Evolutionary conservation across 768 basidiomycete species (phyloP), one percentile per base, ranked within the genome.

Genomic region (Tricholoma furcatifolium): DNA sequence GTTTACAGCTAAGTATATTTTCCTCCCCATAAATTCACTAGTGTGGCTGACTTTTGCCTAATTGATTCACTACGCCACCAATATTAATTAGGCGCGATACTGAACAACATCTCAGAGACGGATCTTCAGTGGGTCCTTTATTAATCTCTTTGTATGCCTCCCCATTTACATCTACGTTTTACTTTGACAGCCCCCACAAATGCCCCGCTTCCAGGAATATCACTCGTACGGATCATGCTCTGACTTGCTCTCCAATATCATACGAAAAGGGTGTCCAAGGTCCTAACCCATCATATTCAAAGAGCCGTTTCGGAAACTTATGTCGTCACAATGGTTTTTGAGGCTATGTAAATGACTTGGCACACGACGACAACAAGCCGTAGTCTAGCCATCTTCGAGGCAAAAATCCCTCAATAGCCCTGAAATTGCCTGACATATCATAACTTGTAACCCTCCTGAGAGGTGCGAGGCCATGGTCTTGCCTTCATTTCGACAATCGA

Each of bases 181-280:
- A 7, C 27, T 27, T 27, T 27, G 27, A 27, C 27, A 27, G 27
- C 27, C 27, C 27, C 27, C 27, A 27, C 7, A 45, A 15, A 10
- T 30, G 36, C 53, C 43, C 49, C 30, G 41, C 21, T 36, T 42
- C 54, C 43, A 31, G 14, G 39, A 50, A 50, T 50, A 45, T 21
- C 45, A 43, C 36, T 11, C 1, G 34, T 21, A 32, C 54, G 49
- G 49, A 55, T 45, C 39, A 50, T 40, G 21, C 24, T 23, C 17
- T 30, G 23, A 40, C 35, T 12, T 43, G 38, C 39, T 17, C 14
- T 50, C 36, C 39, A 21, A 35, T 35, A 56, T 56, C 27, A 27
- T 27, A 27, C 7, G 27, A 45, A 58, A 58, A 43, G 50, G 44
- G 53, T 55, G 53, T 59, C 53, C 49, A 53, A 57, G 55, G 55